Evolutionary conservation across 2,329 filamentous ascomycete genomes (phyloP), one percentile per base, ranked within the genome.

Genomic region (Fusarium burgessii): DNA sequence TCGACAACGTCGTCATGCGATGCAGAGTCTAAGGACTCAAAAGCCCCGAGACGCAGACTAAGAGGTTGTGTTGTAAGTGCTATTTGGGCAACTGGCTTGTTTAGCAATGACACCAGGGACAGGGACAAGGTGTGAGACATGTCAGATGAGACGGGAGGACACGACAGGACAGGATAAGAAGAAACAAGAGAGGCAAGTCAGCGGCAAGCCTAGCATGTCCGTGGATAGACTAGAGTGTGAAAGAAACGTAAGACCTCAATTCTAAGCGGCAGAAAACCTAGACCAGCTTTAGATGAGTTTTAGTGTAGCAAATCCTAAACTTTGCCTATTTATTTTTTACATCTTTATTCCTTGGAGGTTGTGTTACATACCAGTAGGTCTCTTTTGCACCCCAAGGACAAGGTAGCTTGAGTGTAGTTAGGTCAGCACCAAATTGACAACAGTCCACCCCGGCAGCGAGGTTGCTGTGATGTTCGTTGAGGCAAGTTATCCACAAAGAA

Each of bases 1-100:
- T 71, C 63, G 59, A 65, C 59, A 62, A 63, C 55, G 47, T 73
- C 70, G 71, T 74, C 70, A 73, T 76, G 67, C 68, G 50, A 66
- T 64, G 56, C 62, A 65, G 52, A 73, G 63, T 56, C 50, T 51
- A 58, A 68, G 56, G 63, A 60, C 56, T 41, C 64, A 59, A 65
- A 72, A 71, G 58, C 60, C 59, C 65, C 52, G 61, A 74, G 62
- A 58, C 59, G 57, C 49, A 69, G 68, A 60, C 62, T 42, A 69
- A 61, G 38, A 45, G 46, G 55, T 65, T 72, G 50, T 69, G 64
- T 55, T 64, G 64, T 69, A 54, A 36, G 52, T 60, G 68, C 56
- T 54, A 35, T 52, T 52, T 63, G 67, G 55, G 51, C 58, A 56
- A 54, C 49, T 67, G 54, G 43, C 25, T 59, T 49, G 43, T 45